Conservation (phyloP, 1,139 yeast genomes). For the Protomyces gravidus region DNA sequence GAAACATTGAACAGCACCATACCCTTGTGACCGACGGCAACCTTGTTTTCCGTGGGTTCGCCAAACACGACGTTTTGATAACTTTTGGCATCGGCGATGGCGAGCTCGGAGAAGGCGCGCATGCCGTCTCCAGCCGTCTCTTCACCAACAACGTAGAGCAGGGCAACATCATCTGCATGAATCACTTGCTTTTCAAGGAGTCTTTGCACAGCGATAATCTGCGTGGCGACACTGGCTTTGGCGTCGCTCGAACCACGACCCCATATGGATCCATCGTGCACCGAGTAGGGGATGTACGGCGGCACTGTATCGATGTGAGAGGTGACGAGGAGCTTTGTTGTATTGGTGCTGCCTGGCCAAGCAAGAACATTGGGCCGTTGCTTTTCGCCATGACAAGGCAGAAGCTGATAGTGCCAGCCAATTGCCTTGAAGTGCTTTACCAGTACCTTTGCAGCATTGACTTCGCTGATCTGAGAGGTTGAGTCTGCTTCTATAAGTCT, state of each 20-base stretch:
- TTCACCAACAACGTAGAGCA: constrained; percentile 66
- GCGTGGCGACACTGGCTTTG: constrained; percentile 63
- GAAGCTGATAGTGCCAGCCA: constrained; percentile 10
- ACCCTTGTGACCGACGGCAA: constrained; percentile 71
- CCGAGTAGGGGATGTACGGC: constrained; percentile 54
- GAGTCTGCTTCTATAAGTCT: constrained; percentile 18
- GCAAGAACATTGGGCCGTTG: constrained; percentile 15
- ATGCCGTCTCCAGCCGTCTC: constrained; percentile 51
- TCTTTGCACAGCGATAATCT: constrained; percentile 52
- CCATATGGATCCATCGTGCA: constrained; percentile 51
- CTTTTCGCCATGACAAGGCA: constrained; percentile 10
- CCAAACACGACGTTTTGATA: constrained; percentile 68
- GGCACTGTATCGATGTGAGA: constrained; percentile 73
- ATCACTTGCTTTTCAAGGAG: constrained; percentile 45
- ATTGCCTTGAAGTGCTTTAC: constrained; percentile 9
- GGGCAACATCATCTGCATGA: constrained; percentile 53
- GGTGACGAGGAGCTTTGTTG: constrained; percentile 53
- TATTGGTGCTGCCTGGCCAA: constrained; percentile 31
- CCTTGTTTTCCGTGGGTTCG: constrained; percentile 66
- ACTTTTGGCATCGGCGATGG: constrained; percentile 5
- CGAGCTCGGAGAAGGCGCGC: constrained; percentile 14
- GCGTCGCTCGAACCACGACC: constrained; percentile 71
- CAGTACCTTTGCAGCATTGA: constrained; percentile 16
- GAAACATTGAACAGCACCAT: constrained; percentile 44
- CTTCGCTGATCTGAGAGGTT: constrained; percentile 14